These are phyloP conservation scores for Pholiota conissans DNA, from an alignment of 768 basidiomycete genomes.

Conservation along the genomic window DNA sequence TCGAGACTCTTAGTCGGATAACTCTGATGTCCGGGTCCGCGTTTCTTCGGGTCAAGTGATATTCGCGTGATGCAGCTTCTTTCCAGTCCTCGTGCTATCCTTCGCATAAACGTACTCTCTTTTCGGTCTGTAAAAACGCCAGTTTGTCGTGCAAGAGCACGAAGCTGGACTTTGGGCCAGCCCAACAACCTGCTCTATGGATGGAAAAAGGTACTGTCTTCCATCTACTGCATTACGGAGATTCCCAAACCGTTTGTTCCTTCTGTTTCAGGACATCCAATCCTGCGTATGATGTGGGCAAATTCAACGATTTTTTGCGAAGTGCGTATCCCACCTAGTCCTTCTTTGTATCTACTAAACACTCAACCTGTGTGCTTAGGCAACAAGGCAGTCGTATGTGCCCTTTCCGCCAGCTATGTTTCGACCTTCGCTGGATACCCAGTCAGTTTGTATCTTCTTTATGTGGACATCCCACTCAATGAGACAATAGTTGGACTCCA, in stretches of 20 bases:
- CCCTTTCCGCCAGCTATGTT: conserved; percentile 87
- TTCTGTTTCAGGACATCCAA: conserved; percentile 48
- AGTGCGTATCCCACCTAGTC: conserved; percentile 36
- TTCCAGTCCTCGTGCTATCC: conserved; percentile 13
- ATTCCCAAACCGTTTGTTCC: not conserved
- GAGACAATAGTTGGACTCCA: conserved; percentile 72
- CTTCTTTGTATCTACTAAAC: not conserved
- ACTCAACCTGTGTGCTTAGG: conserved; percentile 39
- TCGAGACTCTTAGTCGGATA: too few species aligned
- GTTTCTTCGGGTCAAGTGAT: conserved; percentile 29
- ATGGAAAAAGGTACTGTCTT: conserved; percentile 61
- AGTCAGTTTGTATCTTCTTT: conserved; percentile 31
- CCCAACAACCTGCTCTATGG: conserved; percentile 71
- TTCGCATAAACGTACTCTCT: not conserved
- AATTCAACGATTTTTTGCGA: conserved; percentile 66
- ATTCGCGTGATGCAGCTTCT: conserved; percentile 26
- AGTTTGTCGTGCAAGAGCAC: conserved; percentile 60
- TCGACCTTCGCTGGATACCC: conserved; percentile 94
- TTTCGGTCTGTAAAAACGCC: conserved; percentile 19
- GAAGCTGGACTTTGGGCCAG: conserved; percentile 72
- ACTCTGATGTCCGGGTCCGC: not conserved
- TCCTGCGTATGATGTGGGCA: conserved; percentile 61
- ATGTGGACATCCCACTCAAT: not conserved
- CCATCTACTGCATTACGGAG: not conserved
- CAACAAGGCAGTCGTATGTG: conserved; percentile 87